Base-by-base conservation (phyloP, 2,329 filamentous ascomycete species). In the Alternaria panax region DNA sequence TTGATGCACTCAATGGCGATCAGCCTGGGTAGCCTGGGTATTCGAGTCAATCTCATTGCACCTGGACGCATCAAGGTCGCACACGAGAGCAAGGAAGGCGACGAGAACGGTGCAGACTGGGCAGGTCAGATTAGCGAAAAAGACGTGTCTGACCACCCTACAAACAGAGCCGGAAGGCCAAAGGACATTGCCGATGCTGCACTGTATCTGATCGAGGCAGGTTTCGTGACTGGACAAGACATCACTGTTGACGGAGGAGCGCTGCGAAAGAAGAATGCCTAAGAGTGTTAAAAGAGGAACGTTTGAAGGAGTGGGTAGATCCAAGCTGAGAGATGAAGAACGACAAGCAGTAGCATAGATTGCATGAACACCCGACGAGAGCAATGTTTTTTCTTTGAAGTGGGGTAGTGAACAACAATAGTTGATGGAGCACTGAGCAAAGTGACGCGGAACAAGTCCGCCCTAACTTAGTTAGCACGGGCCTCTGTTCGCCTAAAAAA, bases 1-100 rank as follows among this genome's bases (percentile, higher is more conserved):
- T 63, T 86, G 58, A 83, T 81, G 70, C 83, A 85, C 62, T 80
- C 79, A 27, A 80, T 85, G 80, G 79, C 82, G 12, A 80, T 83
- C 32, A 81, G 79, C 50, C 69, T 85, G 30, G 78, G 78, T 5
- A 70, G 73, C 25, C 71, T 80, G 28, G 78, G 80, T 2, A 79
- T 86, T 36, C 75, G 82, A 2, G 81, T 83, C 27, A 85, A 84
- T 58, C 65, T 80, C n/a, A 75, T 83, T 30, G 78, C 81, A 5
- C 81, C 82, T 0, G 81, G 82, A 2, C 72, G 80, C 50, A 80
- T 83, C 70, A 82, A 81, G 68, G 81, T 78, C 8, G 74, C 75
- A n/a, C 81, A 83, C 63, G 82, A 83, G 74, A 78, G 79, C 62
- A 79, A 75, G 57, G 74, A 78, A 36, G 81, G 77, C 7, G 81